These are phyloP conservation scores for Trichoderma guizhouense DNA, from an alignment of 2,329 filamentous ascomycete species.

Conservation along the genomic window DNA sequence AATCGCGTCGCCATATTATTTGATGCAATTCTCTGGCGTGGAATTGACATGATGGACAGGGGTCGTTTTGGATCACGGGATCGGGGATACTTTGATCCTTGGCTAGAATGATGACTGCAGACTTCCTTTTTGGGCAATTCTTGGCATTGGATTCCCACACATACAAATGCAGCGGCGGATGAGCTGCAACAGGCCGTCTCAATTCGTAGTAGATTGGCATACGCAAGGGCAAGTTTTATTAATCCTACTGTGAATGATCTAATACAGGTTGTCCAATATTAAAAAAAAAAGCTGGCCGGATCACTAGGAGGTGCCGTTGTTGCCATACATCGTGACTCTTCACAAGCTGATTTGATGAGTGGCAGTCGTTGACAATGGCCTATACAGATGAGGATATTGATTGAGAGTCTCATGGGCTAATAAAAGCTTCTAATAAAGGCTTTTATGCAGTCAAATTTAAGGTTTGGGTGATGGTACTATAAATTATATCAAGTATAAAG, in stretches of 20 bases:
- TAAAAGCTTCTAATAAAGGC: too few relatives aligned
- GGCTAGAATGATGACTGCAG: neutral
- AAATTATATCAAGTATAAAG: neutral
- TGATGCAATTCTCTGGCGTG: neutral
- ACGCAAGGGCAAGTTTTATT: neutral
- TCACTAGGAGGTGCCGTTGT: too few relatives aligned
- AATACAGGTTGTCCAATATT: too few relatives aligned
- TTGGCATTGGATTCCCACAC: neutral
- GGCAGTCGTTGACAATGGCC: too few relatives aligned
- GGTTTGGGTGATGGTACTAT: too few relatives aligned
- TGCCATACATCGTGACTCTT: too few relatives aligned
- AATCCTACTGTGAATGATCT: neutral
- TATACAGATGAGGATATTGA: too few relatives aligned
- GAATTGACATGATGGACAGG: neutral
- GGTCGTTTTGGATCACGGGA: neutral
- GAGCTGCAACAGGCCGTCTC: neutral
- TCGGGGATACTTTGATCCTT: neutral
- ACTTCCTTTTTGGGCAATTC: neutral
- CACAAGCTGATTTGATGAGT: too few relatives aligned
- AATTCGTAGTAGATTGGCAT: neutral
- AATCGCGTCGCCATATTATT: conserved; percentile 4
- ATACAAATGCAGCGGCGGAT: neutral
- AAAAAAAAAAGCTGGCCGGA: too few relatives aligned
- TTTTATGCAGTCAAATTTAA: neutral
- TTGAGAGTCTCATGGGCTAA: neutral